Percentiles rank a stretch among this genome's conserved stretches.
Conservation (phyloP, 1,284 basidiomycete genomes). For the Leccinum angustisporum region DNA sequence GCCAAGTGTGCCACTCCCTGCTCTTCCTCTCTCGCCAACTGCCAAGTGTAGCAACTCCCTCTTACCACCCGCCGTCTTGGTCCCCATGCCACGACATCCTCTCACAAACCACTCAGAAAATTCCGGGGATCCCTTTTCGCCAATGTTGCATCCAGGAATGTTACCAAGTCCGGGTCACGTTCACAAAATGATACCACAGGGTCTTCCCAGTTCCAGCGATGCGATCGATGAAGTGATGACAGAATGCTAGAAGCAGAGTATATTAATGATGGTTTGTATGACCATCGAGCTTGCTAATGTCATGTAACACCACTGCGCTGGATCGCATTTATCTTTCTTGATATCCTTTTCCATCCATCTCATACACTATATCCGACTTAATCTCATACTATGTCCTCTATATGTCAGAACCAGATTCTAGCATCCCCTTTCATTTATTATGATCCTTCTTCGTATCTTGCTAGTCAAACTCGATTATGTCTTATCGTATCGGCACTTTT, state of each 20-base stretch:
- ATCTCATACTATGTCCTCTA: slow-evolving; percentile 9
- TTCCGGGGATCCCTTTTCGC: slow-evolving; percentile 3
- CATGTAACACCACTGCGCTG: slow-evolving; percentile 14
- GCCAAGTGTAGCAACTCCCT: slow-evolving; percentile 16
- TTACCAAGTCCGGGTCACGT: slow-evolving; percentile 8
- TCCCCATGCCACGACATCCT: slow-evolving; percentile 23
- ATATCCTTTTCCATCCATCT: slow-evolving; percentile 2
- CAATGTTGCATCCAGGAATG: slow-evolving; percentile 6
- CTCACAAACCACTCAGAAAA: slow-evolving; percentile 24
- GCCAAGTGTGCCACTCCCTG: slow-evolving; percentile 36
- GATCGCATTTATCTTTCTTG: slow-evolving; percentile 6
- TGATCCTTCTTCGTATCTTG: background rate
- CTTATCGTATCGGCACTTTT: background rate
- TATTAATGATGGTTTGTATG: slow-evolving; percentile 13
- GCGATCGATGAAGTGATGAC: slow-evolving; percentile 24
- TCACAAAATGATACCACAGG: slow-evolving; percentile 11
- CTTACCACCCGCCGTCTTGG: slow-evolving; percentile 18
- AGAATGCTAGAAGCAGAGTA: slow-evolving; percentile 19
- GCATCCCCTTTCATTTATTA: background rate
- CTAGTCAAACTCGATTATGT: background rate
- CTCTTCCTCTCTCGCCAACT: slow-evolving; percentile 29
- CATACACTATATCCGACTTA: slow-evolving; percentile 20
- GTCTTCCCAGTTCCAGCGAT: slow-evolving; percentile 10
- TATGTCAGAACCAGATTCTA: background rate
- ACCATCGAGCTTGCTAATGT: background rate